Percentiles rank a stretch among this genome's conserved stretches.
These are phyloP conservation scores for Naganishia kalamii DNA, from an alignment of 768 basidiomycete species.

Conservation along the genomic window DNA sequence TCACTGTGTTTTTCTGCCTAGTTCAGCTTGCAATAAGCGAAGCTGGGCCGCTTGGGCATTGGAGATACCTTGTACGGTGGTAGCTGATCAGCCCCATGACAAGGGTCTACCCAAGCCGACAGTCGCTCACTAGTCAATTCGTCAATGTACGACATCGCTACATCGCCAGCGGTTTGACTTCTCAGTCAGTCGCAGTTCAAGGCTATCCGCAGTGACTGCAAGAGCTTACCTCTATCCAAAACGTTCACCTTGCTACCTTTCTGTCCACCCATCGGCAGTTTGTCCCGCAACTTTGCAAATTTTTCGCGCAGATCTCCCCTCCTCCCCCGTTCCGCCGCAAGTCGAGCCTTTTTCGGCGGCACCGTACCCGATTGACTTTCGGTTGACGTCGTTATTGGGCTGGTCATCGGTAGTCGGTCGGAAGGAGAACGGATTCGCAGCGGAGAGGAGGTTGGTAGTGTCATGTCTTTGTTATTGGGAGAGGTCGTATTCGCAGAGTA, in stretches of 20 bases:
- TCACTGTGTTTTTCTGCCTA: neutral
- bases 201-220: too few relatives aligned
- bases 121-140: neutral
- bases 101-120: neutral
- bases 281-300: slow-evolving; percentile 82
- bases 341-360: slow-evolving; percentile 2
- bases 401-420: too few relatives aligned
- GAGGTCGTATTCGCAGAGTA: too few relatives aligned
- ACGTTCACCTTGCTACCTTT: slow-evolving; percentile 87
- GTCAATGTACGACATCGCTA: slow-evolving; percentile 4
- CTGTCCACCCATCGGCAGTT: slow-evolving; percentile 81
- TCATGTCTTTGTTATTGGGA: too few relatives aligned
- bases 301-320: slow-evolving; percentile 89
- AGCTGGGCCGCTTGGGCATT: too few relatives aligned
- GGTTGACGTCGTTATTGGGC: too few relatives aligned
- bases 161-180: neutral
- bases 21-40: neutral
- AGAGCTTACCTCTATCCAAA: slow-evolving; percentile 67
- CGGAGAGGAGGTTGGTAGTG: too few relatives aligned
- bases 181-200: neutral
- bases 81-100: neutral
- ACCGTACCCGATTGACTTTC: too few relatives aligned
- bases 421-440: too few relatives aligned
- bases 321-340: slow-evolving; percentile 57
- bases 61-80: too few relatives aligned